phyloP scores from a whole-genome alignment of 2,329 filamentous ascomycete species.

The Trichoderma sp. region DNA sequence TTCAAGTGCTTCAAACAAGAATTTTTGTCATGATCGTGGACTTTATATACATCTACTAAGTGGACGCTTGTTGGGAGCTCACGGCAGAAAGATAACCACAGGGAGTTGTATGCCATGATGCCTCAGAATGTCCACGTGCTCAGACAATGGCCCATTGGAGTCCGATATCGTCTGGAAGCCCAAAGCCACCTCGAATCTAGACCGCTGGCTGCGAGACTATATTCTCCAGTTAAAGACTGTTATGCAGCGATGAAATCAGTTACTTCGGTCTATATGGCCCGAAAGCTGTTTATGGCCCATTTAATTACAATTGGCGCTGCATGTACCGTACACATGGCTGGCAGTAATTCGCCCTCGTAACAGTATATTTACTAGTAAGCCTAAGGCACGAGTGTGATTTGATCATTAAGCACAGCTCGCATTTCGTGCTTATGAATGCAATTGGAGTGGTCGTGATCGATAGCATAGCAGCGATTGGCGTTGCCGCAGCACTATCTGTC shows the following conservation, averaged over 20 bases:
- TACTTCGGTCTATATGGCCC: neutral
- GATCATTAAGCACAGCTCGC: neutral
- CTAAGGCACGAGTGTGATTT: neutral
- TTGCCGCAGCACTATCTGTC: neutral
- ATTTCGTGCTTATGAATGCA: neutral
- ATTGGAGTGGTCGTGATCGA: neutral
- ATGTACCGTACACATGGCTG: neutral
- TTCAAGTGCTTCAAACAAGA: neutral
- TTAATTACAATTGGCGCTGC: neutral
- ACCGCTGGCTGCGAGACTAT: neutral
- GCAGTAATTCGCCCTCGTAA: neutral
- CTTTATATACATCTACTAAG: neutral
- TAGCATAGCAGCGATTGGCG: neutral
- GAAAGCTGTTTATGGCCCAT: neutral
- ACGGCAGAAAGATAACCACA: too few relatives aligned
- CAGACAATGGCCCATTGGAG: neutral
- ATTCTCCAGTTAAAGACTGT: neutral
- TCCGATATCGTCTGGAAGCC: neutral
- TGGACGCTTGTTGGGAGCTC: neutral
- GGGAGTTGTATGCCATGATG: neutral
- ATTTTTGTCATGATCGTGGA: neutral
- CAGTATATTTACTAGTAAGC: neutral
- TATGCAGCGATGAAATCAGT: neutral
- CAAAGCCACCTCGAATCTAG: neutral
- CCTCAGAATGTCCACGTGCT: neutral